A percentile compares a stretch with the other conserved stretches of the same genome.
Evolutionary conservation across 352 stramenopile species (phyloP).

Genomic region (Peronospora belbahrii): DNA sequence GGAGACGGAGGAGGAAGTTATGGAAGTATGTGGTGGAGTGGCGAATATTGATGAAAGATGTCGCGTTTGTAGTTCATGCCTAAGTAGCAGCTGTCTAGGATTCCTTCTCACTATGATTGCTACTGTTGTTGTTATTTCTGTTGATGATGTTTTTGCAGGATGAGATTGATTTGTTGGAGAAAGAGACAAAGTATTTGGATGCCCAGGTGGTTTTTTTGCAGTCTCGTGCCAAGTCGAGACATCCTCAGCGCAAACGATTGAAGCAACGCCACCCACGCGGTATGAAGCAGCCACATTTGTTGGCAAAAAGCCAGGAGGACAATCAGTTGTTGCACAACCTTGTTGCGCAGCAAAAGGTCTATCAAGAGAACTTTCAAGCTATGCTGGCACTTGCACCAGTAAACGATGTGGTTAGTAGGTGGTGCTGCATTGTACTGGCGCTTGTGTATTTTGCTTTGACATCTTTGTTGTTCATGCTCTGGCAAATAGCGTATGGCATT

Average conservation of each 20-base stretch:
- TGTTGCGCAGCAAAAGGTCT: conserved; percentile 58
- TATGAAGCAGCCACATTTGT: conserved; percentile 29
- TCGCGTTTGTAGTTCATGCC: neutral
- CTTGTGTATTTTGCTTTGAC: neutral
- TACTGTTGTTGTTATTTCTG: neutral
- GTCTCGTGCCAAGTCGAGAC: conserved; percentile 39
- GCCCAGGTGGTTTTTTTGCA: conserved; percentile 59
- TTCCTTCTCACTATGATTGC: too few species aligned
- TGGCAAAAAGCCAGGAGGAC: conserved; percentile 39
- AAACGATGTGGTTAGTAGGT: conserved; percentile 46
- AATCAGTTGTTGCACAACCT: conserved; percentile 48
- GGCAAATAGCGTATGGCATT: conserved; percentile 44
- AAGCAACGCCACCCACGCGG: conserved; percentile 46
- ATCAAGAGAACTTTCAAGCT: conserved; percentile 70
- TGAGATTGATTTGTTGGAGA: conserved; percentile 50
- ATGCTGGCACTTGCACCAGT: conserved; percentile 73
- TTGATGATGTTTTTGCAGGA: conserved; percentile 20
- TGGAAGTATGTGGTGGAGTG: conserved; percentile 27
- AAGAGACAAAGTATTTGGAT: conserved; percentile 64
- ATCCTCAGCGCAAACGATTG: conserved; percentile 31
- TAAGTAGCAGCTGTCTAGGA: too few species aligned
- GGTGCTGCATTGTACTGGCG: neutral
- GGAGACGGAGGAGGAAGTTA: conserved; percentile 28
- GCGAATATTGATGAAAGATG: neutral
- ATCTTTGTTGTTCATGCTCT: conserved; percentile 2